Percentiles rank a stretch among this genome's conserved stretches.
Conservation (phyloP, 768 basidiomycete genomes). For the Nidula microcarpa region DNA sequence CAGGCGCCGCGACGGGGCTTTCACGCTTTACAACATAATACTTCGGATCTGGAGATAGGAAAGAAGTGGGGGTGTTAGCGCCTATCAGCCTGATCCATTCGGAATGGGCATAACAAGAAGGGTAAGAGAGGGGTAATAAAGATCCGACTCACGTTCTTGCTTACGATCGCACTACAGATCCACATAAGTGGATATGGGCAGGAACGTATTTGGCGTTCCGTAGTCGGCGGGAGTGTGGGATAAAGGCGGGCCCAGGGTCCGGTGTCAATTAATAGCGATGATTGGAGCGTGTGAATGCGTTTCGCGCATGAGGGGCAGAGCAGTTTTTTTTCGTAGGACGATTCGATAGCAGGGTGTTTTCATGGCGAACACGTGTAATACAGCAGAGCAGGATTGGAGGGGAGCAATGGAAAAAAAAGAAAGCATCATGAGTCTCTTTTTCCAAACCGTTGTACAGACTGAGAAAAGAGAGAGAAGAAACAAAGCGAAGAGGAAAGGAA, state of each 20-base stretch:
- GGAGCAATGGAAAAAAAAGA: background rate
- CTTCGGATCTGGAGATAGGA: constrained; percentile 17
- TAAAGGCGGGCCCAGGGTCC: too few species aligned
- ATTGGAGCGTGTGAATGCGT: constrained; percentile 8
- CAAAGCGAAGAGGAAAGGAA: constrained; percentile 11
- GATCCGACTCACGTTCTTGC: constrained; percentile 58
- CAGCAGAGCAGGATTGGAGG: background rate
- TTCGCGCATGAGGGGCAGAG: background rate
- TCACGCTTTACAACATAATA: constrained; percentile 19
- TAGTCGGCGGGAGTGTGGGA: constrained; percentile 1
- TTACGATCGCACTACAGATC: constrained; percentile 54
- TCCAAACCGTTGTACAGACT: background rate
- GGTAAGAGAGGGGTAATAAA: background rate
- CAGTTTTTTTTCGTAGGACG: background rate
- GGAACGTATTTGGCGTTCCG: constrained; percentile 3
- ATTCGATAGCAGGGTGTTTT: background rate
- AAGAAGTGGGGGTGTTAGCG: background rate
- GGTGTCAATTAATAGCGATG: too few species aligned
- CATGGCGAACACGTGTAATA: too few species aligned
- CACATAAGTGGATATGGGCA: constrained; percentile 1
- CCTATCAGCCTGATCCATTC: background rate
- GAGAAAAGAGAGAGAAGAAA: constrained; percentile 15
- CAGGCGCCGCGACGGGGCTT: too few species aligned
- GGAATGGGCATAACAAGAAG: constrained; percentile 1
- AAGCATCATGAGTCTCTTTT: background rate